phyloP scores from a whole-genome alignment of 1,284 basidiomycete genomes.

The Fomitopsis schrenkii region DNA sequence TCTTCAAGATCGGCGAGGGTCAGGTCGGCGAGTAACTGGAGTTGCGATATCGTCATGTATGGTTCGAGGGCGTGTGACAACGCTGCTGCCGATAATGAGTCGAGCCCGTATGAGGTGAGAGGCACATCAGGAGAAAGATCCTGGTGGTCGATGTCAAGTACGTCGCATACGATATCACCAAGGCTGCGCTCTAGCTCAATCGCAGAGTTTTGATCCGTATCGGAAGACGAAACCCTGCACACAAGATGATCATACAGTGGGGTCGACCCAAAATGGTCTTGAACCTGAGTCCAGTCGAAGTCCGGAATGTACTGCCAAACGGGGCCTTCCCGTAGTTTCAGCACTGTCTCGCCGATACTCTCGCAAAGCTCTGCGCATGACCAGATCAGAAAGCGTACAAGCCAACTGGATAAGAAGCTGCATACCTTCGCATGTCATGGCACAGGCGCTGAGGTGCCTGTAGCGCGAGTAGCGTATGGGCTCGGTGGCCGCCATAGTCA shows the following conservation, averaged over 20 bases:
- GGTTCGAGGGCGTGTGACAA: conserved; percentile 30
- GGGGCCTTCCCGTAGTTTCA: conserved; percentile 15
- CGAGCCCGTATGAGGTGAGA: conserved; percentile 37
- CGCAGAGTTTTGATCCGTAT: background rate
- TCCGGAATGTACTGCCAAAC: conserved; percentile 29
- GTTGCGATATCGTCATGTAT: conserved; percentile 28
- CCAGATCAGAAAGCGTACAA: conserved; percentile 13
- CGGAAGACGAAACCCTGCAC: background rate
- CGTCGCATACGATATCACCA: conserved; percentile 14
- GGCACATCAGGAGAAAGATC: conserved; percentile 35
- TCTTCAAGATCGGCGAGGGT: conserved; percentile 15
- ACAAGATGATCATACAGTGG: conserved; percentile 23
- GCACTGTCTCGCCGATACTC: conserved; percentile 26
- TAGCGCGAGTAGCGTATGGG: conserved; percentile 9
- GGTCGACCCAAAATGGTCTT: conserved; percentile 18
- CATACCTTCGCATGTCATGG: conserved; percentile 26
- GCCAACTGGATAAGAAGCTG: background rate
- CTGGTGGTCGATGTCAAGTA: conserved; percentile 27
- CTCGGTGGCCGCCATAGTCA: conserved; percentile 4
- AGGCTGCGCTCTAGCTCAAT: background rate
- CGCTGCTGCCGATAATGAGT: conserved; percentile 34
- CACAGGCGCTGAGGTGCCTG: conserved; percentile 20
- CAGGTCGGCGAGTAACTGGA: conserved; percentile 34
- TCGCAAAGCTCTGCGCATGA: conserved; percentile 27
- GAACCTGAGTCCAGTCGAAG: conserved; percentile 26